These are phyloP conservation scores for Aspergillus aculeatinus DNA, from an alignment of 2,329 filamentous ascomycete species.

Conservation along the genomic window DNA sequence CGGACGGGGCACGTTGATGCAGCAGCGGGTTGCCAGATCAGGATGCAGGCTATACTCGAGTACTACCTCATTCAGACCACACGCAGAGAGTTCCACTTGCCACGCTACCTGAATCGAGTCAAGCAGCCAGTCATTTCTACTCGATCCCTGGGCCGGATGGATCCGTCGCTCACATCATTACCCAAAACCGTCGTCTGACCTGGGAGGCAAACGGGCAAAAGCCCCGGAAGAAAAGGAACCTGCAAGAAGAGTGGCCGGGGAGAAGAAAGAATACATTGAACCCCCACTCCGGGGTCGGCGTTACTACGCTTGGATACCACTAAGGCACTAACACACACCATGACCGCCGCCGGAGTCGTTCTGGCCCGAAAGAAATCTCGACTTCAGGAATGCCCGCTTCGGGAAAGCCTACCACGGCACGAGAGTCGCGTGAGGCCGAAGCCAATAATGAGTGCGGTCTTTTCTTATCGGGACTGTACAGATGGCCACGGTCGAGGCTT, in stretches of 20 bases:
- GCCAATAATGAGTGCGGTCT: neutral
- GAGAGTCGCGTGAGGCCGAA: neutral
- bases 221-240: neutral
- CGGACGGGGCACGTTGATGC: neutral
- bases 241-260: conserved; percentile 1
- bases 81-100: conserved; percentile 9
- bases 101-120: conserved; percentile 8
- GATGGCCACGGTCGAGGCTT: conserved; percentile 7
- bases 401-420: conserved; percentile 19
- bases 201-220: neutral
- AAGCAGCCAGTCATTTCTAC: neutral
- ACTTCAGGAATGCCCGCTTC: conserved; percentile 28
- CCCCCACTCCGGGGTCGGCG: conserved; percentile 12
- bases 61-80: conserved; percentile 4
- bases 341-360: conserved; percentile 18
- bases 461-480: neutral
- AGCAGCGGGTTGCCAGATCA: conserved; percentile 13
- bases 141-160: conserved; percentile 2
- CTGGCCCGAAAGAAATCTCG: conserved; percentile 17
- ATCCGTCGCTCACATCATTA: conserved; percentile 6
- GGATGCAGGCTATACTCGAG: neutral
- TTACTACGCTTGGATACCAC: neutral
- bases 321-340: neutral
- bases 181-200: conserved; percentile 4
- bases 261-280: neutral